Conservation (phyloP, 1,284 basidiomycete species). For the Cryptococcus hybrid region DNA sequence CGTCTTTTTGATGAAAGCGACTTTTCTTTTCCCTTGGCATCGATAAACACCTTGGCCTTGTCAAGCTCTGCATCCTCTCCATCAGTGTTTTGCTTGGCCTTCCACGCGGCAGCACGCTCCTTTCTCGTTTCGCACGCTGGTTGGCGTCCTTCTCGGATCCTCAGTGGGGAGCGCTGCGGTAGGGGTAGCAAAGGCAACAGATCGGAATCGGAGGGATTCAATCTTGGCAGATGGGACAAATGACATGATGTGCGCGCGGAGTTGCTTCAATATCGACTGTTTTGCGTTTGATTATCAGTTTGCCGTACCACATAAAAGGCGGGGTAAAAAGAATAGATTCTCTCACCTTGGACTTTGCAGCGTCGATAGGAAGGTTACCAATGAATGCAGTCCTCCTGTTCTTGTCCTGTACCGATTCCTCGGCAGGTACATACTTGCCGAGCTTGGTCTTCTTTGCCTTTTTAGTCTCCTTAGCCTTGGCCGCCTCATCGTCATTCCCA, state of each 20-base stretch:
- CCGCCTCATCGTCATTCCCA: conserved; percentile 36
- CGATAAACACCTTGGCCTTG: conserved; percentile 58
- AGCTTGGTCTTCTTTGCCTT: conserved; percentile 22
- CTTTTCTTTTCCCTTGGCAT: conserved; percentile 82
- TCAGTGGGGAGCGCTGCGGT: conserved; percentile 62
- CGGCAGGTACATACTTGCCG: conserved; percentile 56
- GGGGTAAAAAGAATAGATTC: conserved; percentile 7
- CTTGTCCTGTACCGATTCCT: conserved; percentile 66
- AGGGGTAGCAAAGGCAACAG: conserved; percentile 78
- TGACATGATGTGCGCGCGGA: conserved; percentile 68
- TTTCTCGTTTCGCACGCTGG: conserved; percentile 47
- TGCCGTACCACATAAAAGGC: not conserved
- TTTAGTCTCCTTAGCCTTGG: conserved; percentile 28
- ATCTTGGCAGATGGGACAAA: conserved; percentile 70
- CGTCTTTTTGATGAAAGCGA: conserved; percentile 89
- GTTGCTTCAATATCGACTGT: conserved; percentile 55
- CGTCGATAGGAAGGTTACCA: conserved; percentile 81
- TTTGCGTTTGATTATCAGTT: conserved; percentile 30
- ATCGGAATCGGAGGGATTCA: conserved; percentile 87
- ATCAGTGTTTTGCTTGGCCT: conserved; percentile 55
- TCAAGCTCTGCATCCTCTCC: conserved; percentile 41
- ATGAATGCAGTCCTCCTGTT: conserved; percentile 86
- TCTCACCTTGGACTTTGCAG: conserved; percentile 70
- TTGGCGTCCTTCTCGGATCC: conserved; percentile 42
- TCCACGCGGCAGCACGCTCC: conserved; percentile 63